These are phyloP conservation scores for Eucalyptus cloeziana DNA, from an alignment of 345 rosid genomes.

Conservation along the genomic window DNA sequence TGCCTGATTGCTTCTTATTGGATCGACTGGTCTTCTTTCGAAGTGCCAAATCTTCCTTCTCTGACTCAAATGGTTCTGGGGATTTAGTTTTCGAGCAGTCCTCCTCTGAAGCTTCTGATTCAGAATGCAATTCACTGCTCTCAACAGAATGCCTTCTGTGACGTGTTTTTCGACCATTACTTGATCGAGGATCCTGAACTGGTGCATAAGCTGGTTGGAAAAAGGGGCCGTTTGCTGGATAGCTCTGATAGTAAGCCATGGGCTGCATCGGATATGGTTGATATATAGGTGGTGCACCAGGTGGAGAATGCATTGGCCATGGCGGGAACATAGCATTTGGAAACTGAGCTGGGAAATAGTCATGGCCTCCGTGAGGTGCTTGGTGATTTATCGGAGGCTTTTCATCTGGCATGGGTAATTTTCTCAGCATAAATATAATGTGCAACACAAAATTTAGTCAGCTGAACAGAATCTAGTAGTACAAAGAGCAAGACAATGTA, in stretches of 20 bases:
- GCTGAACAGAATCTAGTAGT: neutral
- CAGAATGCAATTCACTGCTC: slow-evolving; percentile 27
- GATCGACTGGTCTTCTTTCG: slow-evolving; percentile 31
- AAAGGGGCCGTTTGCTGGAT: slow-evolving; percentile 52
- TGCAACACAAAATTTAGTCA: neutral
- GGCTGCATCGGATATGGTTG: slow-evolving; percentile 90
- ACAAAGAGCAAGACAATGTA: neutral
- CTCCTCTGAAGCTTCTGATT: slow-evolving; percentile 32
- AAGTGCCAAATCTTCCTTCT: slow-evolving; percentile 11
- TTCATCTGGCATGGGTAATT: slow-evolving; percentile 31
- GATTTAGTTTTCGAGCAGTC: slow-evolving; percentile 24
- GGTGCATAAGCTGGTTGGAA: slow-evolving; percentile 59
- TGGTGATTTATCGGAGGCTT: slow-evolving; percentile 42
- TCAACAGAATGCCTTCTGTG: slow-evolving; percentile 58
- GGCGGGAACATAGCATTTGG: slow-evolving; percentile 66
- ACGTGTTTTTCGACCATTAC: slow-evolving; percentile 42
- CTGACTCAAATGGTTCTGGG: slow-evolving; percentile 31
- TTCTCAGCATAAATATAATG: neutral
- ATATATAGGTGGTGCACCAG: slow-evolving; percentile 61
- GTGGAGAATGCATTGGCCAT: slow-evolving; percentile 89
- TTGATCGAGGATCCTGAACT: slow-evolving; percentile 41
- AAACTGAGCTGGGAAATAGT: slow-evolving; percentile 62
- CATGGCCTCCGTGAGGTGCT: slow-evolving; percentile 32
- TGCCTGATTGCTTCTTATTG: slow-evolving; percentile 52
- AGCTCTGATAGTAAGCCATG: slow-evolving; percentile 63